phyloP scores from a whole-genome alignment of 225 moss, liverwort and hornwort species.

The Neckera pumila region DNA sequence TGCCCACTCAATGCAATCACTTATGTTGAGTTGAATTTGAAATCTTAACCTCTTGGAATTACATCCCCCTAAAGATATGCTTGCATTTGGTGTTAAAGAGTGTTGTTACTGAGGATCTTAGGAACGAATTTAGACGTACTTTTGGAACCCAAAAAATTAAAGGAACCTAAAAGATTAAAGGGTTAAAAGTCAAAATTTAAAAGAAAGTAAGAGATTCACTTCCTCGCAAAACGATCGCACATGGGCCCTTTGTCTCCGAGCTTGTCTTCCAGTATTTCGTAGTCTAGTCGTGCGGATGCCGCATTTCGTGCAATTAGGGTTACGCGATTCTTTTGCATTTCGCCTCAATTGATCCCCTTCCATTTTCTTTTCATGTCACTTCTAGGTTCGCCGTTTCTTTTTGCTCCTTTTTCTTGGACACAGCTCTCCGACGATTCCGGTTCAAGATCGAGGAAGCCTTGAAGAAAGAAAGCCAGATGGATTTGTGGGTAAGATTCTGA shows the following conservation, averaged over 20 bases:
- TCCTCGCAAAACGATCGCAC: not conserved
- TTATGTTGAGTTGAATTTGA: too few species aligned
- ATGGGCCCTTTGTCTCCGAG: not conserved
- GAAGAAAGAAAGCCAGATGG: not conserved
- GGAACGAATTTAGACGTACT: too few species aligned
- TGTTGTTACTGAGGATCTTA: too few species aligned
- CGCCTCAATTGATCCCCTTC: not conserved
- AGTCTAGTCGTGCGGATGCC: not conserved
- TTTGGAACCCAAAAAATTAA: too few species aligned
- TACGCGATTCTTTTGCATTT: not conserved
- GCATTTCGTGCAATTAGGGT: not conserved
- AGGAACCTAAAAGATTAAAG: too few species aligned
- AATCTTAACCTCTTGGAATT: too few species aligned
- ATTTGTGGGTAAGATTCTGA: slow-evolving; percentile 7
- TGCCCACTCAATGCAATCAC: too few species aligned
- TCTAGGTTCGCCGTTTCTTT: not conserved
- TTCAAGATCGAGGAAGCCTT: not conserved
- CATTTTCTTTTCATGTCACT: not conserved
- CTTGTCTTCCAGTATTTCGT: not conserved
- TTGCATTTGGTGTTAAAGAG: too few species aligned
- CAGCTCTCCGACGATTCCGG: not conserved
- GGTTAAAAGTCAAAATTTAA: not conserved
- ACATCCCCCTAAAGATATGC: too few species aligned
- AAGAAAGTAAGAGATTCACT: not conserved
- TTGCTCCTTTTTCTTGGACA: not conserved